Percentiles rank a stretch among this genome's conserved stretches.
Evolutionary conservation across 2,329 filamentous ascomycete species (phyloP).

Genomic region (Stemphylium beticola): DNA sequence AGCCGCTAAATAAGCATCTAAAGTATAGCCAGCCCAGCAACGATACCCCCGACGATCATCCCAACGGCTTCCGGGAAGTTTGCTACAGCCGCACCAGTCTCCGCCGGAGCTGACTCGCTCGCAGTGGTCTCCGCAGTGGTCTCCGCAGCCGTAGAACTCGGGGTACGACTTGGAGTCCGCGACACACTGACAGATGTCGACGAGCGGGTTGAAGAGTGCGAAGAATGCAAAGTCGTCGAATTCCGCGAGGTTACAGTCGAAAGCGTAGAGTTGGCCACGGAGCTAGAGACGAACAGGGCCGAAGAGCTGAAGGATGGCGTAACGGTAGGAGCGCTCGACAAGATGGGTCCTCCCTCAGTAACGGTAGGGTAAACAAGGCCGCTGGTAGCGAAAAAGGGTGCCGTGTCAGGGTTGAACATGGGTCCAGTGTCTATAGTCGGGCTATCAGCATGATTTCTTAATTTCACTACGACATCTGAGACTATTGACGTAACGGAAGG

Average conservation of each 20-base stretch:
- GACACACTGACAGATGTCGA: slow-evolving; percentile 12
- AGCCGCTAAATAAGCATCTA: slow-evolving; percentile 2
- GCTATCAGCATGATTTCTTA: neutral
- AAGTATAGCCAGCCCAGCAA: slow-evolving; percentile 29
- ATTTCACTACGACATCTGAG: neutral
- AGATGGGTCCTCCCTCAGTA: slow-evolving; percentile 10
- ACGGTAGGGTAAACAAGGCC: slow-evolving; percentile 23
- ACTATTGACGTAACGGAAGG: neutral
- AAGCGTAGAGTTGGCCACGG: slow-evolving; percentile 10
- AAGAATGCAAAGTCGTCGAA: slow-evolving; percentile 6
- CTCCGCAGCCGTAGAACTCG: slow-evolving; percentile 7
- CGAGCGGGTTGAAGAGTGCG: neutral
- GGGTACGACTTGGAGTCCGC: slow-evolving; percentile 6
- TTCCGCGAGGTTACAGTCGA: slow-evolving; percentile 2
- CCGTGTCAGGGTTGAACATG: slow-evolving; percentile 25
- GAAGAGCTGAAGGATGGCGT: slow-evolving; percentile 11
- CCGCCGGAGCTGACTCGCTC: slow-evolving; percentile 17
- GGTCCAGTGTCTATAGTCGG: slow-evolving; percentile 22
- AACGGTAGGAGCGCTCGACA: slow-evolving; percentile 13
- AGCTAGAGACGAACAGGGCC: slow-evolving; percentile 2
- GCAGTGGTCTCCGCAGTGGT: slow-evolving; percentile 16
- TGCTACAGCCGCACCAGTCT: slow-evolving; percentile 25
- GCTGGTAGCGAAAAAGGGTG: slow-evolving; percentile 24
- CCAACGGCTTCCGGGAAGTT: slow-evolving; percentile 25
- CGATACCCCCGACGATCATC: slow-evolving; percentile 26